These are phyloP conservation scores for Yamagishiella unicocca DNA, from an alignment of 139 green algal genomes.

Conservation along the genomic window DNA sequence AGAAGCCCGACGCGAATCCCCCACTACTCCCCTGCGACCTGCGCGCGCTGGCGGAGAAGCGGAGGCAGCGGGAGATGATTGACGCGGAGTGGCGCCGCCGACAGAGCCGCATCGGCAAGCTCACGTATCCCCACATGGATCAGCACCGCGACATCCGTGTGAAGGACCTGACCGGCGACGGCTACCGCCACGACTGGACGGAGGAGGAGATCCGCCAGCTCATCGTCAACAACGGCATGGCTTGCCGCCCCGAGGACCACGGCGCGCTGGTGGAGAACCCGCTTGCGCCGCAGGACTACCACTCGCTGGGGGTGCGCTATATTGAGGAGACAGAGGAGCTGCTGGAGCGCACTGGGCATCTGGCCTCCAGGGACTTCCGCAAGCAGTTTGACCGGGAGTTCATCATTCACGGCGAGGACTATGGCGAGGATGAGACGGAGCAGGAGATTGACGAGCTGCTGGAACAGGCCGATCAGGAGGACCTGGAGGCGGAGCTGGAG, in stretches of 20 bases:
- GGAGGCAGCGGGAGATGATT: conserved; percentile 31
- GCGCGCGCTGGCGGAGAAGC: conserved; percentile 41
- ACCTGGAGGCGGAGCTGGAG: neutral
- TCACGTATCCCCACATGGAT: conserved; percentile 44
- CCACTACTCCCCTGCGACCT: conserved; percentile 11
- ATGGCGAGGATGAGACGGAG: conserved; percentile 16
- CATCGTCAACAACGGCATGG: conserved; percentile 53
- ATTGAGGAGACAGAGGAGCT: conserved; percentile 67
- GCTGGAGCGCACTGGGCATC: conserved; percentile 55
- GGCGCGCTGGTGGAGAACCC: conserved; percentile 59
- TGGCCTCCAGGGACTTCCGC: conserved; percentile 19
- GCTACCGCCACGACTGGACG: conserved; percentile 48
- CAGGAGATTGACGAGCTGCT: neutral
- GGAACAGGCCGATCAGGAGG: conserved; percentile 13
- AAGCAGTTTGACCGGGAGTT: conserved; percentile 50
- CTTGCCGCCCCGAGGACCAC: conserved; percentile 43
- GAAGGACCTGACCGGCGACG: neutral
- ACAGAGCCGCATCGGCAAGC: conserved; percentile 39
- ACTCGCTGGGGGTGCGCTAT: conserved; percentile 53
- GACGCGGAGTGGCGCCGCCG: conserved; percentile 56
- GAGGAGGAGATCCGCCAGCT: conserved; percentile 50
- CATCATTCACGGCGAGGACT: conserved; percentile 26
- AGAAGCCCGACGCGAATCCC: conserved; percentile 29
- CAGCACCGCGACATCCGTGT: conserved; percentile 37
- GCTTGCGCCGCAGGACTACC: conserved; percentile 29